Evolutionary conservation across 192 early-diverging fungal species (phyloP), one percentile per base, ranked within the genome.

Genomic region (Backusella liffmaniae): DNA sequence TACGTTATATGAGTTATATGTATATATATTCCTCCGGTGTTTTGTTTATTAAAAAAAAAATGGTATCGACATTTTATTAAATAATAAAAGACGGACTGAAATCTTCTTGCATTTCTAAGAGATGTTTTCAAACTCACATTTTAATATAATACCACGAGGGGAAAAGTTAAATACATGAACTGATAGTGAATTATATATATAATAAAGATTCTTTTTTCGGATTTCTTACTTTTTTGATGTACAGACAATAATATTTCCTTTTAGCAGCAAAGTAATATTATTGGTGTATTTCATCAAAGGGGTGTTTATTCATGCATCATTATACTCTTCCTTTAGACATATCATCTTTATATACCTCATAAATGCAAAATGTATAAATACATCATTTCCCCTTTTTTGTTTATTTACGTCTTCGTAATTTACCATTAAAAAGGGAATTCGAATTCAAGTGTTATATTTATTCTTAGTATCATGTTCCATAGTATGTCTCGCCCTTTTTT

Each of bases 1-100:
- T 75, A 26, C 18, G 4, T 36, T 66, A 72, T 78, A 74, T 62
- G 56, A 62, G 23, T 26, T 62, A 12, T 59, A 59, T 26, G 10
- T 59, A 56, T 51, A 23, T 49, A 59, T 59, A 59, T 59, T 59
- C 53, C 9, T 59, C 53, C 53, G 53, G 16, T 59, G 53, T 26
- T 59, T 59, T 59, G 53, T 23, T 59, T 59, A 59, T 59, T 59
- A 53, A 13, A 49, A 44, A 44, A 49, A 49, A 56, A 59, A 59
- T 26, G 12, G 23, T 59, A 26, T 59, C 56, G 7, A 59, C 23
- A 26, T 59, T 59, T 21, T 59, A 21, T 56, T 56, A 56, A 56
- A 56, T 56, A 10, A 56, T 9, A 21, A 56, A 56, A 56, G 21
- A 1, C n/a, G 18, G 53, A 23, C 2, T 56, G 53, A 56, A 56